Conservation (phyloP, 2,329 filamentous ascomycete species). For the Corniculantispora saksenae region DNA sequence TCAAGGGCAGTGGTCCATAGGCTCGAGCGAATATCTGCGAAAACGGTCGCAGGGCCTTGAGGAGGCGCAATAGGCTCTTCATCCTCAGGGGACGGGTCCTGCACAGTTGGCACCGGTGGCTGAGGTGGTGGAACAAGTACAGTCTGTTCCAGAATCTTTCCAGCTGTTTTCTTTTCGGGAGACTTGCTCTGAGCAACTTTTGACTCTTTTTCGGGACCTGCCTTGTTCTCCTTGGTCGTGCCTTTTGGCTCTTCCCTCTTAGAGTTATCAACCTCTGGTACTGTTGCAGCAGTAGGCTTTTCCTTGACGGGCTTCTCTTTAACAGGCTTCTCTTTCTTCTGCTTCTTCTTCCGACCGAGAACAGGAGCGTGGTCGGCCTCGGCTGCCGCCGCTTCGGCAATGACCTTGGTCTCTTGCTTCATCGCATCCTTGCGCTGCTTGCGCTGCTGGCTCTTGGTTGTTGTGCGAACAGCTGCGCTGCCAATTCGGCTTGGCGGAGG, state of each 20-base stretch:
- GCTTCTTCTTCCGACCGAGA: slow-evolving; percentile 79
- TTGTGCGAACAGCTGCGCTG: slow-evolving; percentile 65
- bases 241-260: neutral
- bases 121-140: neutral
- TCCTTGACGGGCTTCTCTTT: slow-evolving; percentile 27
- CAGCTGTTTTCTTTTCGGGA: neutral
- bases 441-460: slow-evolving; percentile 77
- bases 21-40: slow-evolving; percentile 36
- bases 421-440: slow-evolving; percentile 71
- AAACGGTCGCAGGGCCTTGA: slow-evolving; percentile 36
- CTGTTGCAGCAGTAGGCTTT: neutral
- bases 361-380: slow-evolving; percentile 70
- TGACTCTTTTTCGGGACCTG: slow-evolving; percentile 17
- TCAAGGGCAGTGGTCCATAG: slow-evolving; percentile 37
- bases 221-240: neutral
- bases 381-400: slow-evolving; percentile 50
- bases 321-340: slow-evolving; percentile 68
- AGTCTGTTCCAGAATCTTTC: slow-evolving; percentile 2
- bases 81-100: slow-evolving; percentile 12
- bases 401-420: slow-evolving; percentile 61
- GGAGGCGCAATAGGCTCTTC: slow-evolving; percentile 27
- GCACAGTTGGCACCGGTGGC: neutral
- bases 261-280: neutral
- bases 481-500: slow-evolving; percentile 67
- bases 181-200: neutral